phyloP scores from a whole-genome alignment of 108 stramenopile species.

The Nitzschia sp. region DNA sequence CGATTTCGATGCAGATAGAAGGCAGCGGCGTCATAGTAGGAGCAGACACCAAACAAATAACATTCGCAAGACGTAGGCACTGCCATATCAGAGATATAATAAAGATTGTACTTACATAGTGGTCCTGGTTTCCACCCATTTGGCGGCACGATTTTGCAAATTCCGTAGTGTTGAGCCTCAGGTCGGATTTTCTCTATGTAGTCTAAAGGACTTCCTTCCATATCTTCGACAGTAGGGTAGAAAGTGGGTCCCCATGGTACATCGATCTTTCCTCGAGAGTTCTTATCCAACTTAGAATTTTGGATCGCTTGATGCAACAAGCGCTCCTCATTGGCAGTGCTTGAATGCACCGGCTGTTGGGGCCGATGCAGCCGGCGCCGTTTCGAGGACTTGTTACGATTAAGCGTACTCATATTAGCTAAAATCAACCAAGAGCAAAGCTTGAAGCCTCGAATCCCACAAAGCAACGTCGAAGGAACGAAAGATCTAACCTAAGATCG shows the following conservation, averaged over 20 bases:
- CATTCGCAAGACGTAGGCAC: no score
- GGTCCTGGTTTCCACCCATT: conserved; percentile 78
- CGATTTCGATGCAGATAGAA: no score
- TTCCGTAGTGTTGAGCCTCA: conserved; percentile 90
- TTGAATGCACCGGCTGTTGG: conserved; percentile 5
- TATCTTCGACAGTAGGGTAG: conserved; percentile 86
- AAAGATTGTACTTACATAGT: conserved; percentile 11
- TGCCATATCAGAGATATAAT: no score
- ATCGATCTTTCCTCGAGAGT: conserved; percentile 33
- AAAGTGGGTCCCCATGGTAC: conserved; percentile 78
- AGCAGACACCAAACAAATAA: no score
- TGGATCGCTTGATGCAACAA: conserved; percentile 73
- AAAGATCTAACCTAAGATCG: no score
- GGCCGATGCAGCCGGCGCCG: conserved; percentile 4
- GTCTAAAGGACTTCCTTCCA: conserved; percentile 78
- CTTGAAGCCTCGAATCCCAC: no score
- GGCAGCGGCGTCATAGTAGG: no score
- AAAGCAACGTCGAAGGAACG: no score
- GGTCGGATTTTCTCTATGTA: conserved; percentile 89
- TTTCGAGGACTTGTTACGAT: conserved; percentile 15
- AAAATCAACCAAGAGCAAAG: background rate
- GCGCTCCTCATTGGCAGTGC: conserved; percentile 58
- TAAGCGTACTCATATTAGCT: conserved; percentile 13
- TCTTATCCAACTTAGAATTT: conserved; percentile 62
- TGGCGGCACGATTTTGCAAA: conserved; percentile 97